Evolutionary conservation across 306 rosid genomes (phyloP).

Genomic region (Dicorynia guianensis): DNA sequence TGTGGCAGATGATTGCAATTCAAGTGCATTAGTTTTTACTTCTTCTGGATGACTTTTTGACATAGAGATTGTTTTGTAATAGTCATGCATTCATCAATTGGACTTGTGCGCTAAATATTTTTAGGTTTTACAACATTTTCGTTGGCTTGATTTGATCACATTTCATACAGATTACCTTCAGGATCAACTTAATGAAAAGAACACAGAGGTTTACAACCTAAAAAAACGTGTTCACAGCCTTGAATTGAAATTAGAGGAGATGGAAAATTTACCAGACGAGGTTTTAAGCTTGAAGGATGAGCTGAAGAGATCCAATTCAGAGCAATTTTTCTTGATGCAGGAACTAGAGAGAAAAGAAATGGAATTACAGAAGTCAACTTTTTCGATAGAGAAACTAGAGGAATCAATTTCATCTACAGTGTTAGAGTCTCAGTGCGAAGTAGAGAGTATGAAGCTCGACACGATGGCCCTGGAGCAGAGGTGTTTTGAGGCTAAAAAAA

Average conservation of each 20-base stretch:
- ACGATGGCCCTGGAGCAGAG: constrained; percentile 76
- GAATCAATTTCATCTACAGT: constrained; percentile 72
- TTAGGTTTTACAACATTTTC: constrained; percentile 25
- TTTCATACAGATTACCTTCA: constrained; percentile 81
- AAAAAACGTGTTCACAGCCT: constrained; percentile 60
- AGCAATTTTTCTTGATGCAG: constrained; percentile 60
- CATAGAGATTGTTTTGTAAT: constrained; percentile 16
- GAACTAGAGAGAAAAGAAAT: constrained; percentile 67
- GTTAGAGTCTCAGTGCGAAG: constrained; percentile 89
- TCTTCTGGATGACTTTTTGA: constrained; percentile 24
- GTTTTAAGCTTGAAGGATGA: constrained; percentile 68
- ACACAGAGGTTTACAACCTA: constrained; percentile 62
- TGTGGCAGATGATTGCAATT: constrained; percentile 8
- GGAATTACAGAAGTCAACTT: constrained; percentile 63
- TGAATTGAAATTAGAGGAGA: constrained; percentile 61
- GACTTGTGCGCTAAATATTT: constrained; percentile 7
- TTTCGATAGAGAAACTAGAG: constrained; percentile 68
- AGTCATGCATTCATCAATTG: constrained; percentile 25
- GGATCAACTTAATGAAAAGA: constrained; percentile 77
- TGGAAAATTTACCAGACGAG: constrained; percentile 57
- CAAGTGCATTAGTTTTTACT: neutral
- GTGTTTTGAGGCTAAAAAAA: constrained; percentile 67
- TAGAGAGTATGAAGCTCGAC: constrained; percentile 89
- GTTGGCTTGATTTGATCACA: constrained; percentile 37
- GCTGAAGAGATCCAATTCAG: constrained; percentile 58